Evolutionary conservation across 1,284 basidiomycete species (phyloP).

Genomic region (Apiotrichum laibachii): DNA sequence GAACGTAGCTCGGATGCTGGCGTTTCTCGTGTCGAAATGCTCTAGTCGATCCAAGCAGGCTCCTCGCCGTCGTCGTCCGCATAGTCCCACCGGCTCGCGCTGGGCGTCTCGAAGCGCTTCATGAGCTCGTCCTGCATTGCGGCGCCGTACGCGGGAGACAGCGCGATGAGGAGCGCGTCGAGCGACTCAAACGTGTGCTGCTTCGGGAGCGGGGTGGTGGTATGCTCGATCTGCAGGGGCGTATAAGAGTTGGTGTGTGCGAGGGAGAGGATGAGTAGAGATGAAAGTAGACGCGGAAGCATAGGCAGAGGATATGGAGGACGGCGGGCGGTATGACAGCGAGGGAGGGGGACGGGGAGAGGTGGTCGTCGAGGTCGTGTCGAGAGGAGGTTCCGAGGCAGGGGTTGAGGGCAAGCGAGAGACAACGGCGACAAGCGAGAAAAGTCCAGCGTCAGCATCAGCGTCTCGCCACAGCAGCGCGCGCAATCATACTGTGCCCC

Average conservation of each 20-base stretch:
- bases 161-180: constrained; percentile 42
- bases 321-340: too few species aligned
- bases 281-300: too few species aligned
- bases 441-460: too few species aligned
- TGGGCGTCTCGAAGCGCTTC: constrained; percentile 31
- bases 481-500: too few species aligned
- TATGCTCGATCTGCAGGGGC: constrained; percentile 16
- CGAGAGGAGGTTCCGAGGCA: too few species aligned
- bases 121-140: constrained; percentile 41
- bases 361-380: too few species aligned
- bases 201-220: constrained; percentile 5
- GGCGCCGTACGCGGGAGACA: constrained; percentile 35
- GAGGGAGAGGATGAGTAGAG: neutral
- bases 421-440: too few species aligned
- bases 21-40: too few species aligned
- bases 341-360: too few species aligned
- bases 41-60: constrained; percentile 22
- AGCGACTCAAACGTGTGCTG: constrained; percentile 37
- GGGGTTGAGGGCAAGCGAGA: too few species aligned
- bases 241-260: neutral
- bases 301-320: too few species aligned
- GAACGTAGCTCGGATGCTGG: neutral
- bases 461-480: too few species aligned
- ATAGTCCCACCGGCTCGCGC: constrained; percentile 6
- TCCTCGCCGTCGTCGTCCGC: constrained; percentile 12